Evolutionary conservation across 768 basidiomycete genomes (phyloP).

Genomic region (Russula brevipes): DNA sequence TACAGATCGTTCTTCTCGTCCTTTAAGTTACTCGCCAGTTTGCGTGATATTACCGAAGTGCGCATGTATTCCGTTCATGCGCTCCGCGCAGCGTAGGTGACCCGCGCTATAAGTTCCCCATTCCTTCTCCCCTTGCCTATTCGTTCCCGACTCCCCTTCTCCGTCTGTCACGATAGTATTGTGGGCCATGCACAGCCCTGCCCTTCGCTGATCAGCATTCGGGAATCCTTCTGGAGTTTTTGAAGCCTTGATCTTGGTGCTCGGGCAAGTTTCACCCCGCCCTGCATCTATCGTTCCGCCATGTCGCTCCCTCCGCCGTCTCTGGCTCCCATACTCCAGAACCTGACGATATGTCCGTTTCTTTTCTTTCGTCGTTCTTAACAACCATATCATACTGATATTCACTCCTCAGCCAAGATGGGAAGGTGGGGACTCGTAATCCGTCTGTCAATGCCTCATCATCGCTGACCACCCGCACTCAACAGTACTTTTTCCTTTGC

Average conservation of each 20-base stretch:
- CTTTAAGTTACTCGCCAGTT: background rate
- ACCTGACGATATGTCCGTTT: slow-evolving; percentile 21
- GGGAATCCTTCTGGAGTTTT: background rate
- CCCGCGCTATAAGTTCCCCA: background rate
- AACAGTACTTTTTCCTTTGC: slow-evolving; percentile 23
- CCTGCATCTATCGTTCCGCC: background rate
- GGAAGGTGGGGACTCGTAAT: slow-evolving; percentile 12
- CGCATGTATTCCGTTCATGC: background rate
- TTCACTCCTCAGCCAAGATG: slow-evolving; percentile 4
- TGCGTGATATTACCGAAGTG: no score
- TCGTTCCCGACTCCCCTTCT: background rate
- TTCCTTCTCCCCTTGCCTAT: background rate
- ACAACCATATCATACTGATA: background rate
- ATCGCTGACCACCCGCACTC: background rate
- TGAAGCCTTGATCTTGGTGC: background rate
- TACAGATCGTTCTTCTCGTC: no score
- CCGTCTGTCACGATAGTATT: background rate
- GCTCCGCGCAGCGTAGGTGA: background rate
- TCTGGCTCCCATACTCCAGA: background rate
- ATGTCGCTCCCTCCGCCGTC: background rate
- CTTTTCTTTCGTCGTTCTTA: background rate
- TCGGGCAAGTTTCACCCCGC: background rate
- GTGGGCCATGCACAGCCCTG: background rate
- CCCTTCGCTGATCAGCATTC: background rate
- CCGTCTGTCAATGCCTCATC: no score